These are phyloP conservation scores for Lasiodiplodia gonubiensis DNA, from an alignment of 2,329 filamentous ascomycete species.

Conservation along the genomic window DNA sequence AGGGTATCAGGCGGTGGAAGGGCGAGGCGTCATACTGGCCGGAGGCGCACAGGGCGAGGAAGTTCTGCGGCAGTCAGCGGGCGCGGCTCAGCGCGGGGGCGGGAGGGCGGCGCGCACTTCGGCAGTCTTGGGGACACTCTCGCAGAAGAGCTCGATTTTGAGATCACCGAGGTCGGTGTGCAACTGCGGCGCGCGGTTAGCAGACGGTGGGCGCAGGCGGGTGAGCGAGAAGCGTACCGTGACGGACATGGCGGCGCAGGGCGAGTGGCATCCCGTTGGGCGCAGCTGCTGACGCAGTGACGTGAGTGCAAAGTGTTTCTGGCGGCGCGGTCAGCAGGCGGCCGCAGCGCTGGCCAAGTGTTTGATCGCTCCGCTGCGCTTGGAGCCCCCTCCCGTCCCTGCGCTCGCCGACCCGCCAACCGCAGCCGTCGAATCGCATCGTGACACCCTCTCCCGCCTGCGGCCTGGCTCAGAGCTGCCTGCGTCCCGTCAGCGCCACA, in stretches of 20 bases:
- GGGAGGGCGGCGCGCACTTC: constrained; percentile 62
- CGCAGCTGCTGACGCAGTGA: constrained; percentile 27
- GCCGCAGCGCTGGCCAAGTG: constrained; percentile 22
- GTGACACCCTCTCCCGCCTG: constrained; percentile 23
- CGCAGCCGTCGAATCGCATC: constrained; percentile 26
- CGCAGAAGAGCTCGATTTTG: constrained; percentile 96
- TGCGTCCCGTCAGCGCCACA: constrained; percentile 28
- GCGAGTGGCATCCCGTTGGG: constrained; percentile 24
- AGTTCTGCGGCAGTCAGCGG: constrained; percentile 65
- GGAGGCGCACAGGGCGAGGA: constrained; percentile 83
- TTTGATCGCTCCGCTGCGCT: constrained; percentile 25
- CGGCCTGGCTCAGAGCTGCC: constrained; percentile 23
- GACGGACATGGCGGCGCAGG: constrained; percentile 51
- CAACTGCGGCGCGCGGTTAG: constrained; percentile 51
- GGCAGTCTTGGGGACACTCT: constrained; percentile 89
- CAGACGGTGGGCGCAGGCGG: neutral
- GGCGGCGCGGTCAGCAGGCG: constrained; percentile 27
- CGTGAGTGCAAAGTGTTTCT: constrained; percentile 24
- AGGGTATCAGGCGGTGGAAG: constrained; percentile 80
- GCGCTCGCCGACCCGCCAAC: constrained; percentile 25
- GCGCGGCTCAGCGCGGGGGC: neutral
- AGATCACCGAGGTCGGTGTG: constrained; percentile 89
- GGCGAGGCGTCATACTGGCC: constrained; percentile 76
- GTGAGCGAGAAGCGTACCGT: constrained; percentile 41
- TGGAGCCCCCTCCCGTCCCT: constrained; percentile 21